These are phyloP conservation scores for Phylloporus arenicola DNA, from an alignment of 768 basidiomycete species.

Conservation along the genomic window DNA sequence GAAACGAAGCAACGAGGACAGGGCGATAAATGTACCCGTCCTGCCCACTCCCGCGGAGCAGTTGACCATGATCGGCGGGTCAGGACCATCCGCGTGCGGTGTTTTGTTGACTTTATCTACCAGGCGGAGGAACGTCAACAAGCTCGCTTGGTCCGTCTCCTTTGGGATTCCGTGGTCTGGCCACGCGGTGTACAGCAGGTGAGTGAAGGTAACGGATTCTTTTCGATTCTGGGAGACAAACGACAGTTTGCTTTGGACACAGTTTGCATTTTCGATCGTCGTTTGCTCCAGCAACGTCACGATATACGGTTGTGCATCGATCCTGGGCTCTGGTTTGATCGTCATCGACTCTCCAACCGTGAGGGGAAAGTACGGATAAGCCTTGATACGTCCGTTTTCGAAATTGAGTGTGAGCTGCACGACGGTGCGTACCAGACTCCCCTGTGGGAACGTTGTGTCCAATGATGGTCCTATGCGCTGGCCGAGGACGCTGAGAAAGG, in stretches of 20 bases:
- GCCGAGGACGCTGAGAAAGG: conserved; percentile 69
- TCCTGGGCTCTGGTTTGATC: conserved; percentile 42
- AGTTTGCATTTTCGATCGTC: conserved; percentile 51
- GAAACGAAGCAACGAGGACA: conserved; percentile 71
- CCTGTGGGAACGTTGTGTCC: conserved; percentile 19
- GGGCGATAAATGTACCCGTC: conserved; percentile 80
- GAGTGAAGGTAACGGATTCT: conserved; percentile 52
- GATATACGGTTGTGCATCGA: conserved; percentile 40
- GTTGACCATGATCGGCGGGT: conserved; percentile 75
- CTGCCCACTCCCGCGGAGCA: conserved; percentile 88
- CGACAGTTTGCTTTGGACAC: conserved; percentile 57
- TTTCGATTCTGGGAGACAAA: conserved; percentile 36
- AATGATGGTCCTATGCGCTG: conserved; percentile 40
- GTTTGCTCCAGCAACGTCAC: conserved; percentile 51
- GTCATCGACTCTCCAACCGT: conserved; percentile 48
- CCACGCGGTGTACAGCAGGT: conserved; percentile 73
- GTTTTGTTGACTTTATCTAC: conserved; percentile 60
- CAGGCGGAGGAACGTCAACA: conserved; percentile 59
- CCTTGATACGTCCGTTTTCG: conserved; percentile 70
- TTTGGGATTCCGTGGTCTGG: conserved; percentile 82
- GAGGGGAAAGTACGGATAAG: conserved; percentile 70
- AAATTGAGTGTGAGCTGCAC: conserved; percentile 74
- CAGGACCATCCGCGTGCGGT: conserved; percentile 30
- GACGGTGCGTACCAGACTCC: conserved; percentile 59
- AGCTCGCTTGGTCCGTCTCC: conserved; percentile 49